Base-by-base conservation (phyloP, 805 yeast species). In the Wickerhamiella parazyma region DNA sequence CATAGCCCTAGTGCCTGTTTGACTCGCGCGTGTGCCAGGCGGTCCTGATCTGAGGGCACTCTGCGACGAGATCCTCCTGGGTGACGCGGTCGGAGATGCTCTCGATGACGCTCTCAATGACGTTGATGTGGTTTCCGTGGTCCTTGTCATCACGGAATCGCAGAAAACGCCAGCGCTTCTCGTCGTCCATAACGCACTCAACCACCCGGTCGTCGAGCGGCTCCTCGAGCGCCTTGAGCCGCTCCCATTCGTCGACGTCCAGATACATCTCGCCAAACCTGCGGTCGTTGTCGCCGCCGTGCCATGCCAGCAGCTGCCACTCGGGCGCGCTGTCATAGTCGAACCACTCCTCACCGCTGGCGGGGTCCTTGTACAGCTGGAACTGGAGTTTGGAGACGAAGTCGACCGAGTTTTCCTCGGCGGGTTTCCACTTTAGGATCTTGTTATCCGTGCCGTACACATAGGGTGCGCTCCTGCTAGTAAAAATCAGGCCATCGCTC, bases 391-490 rank as follows among this genome's bases (percentile, higher is more conserved):
- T 68, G 47, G 91, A 61, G 57, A 78, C 78, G 62, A 84, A 91
- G 62, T 91, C 99, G 36, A 93, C 75, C 0, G 96, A 80, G 54
- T 91, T 93, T 60, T 89, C 98, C 49, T 83, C 83, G 10, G 94
- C 84, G 2, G 98, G 97, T 57, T 91, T 91, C 99, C 99, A 91
- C 62, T 93, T 91, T 44, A 91, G 64, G 40, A 91, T 66, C 6
- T 85, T 75, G 0, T 75, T 71, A 60, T 91, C 97, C 1, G 97
- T 89, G 11, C 97, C 97, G 49, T 78, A 75, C 2, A 75, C 68
- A 62, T 91, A 91, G 0, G 95, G 93, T 1, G 89, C 75, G 42
- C 76, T 84, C 36, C 93, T 80, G 50, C 94, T 84, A 1, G 99
- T 91, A 60, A 86, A 83, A 48, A 91, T 84, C 21, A 91, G 70